Evolutionary conservation across 768 basidiomycete genomes (phyloP).

Genomic region (Erythrobasidium yunnanense): DNA sequence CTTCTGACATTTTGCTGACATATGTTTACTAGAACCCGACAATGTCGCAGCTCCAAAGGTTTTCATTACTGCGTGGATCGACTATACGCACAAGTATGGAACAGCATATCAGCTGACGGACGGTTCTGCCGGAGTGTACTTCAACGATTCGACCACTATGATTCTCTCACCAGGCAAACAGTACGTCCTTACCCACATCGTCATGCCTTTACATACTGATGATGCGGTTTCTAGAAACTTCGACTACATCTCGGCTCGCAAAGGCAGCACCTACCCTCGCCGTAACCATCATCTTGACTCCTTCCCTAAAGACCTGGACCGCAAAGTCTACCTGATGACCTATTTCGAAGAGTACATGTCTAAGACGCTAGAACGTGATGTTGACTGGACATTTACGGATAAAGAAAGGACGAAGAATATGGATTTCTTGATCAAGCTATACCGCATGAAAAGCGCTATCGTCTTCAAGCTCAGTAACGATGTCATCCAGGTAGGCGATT

Average conservation of each 20-base stretch:
- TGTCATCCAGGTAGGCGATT: constrained; percentile 66
- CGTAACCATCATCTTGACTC: constrained; percentile 51
- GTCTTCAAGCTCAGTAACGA: constrained; percentile 94
- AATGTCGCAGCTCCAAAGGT: constrained; percentile 45
- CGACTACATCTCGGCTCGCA: constrained; percentile 67
- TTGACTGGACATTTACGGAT: constrained; percentile 71
- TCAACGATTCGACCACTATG: constrained; percentile 84
- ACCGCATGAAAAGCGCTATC: constrained; percentile 92
- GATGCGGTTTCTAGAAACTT: constrained; percentile 53
- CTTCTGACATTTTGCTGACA: background rate
- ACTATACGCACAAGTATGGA: constrained; percentile 99
- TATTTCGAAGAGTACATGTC: constrained; percentile 94
- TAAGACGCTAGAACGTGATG: constrained; percentile 72
- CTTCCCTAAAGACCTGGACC: constrained; percentile 66
- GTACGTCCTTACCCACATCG: constrained; percentile 47
- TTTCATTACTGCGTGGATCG: constrained; percentile 97
- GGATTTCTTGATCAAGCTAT: constrained; percentile 90
- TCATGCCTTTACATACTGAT: background rate
- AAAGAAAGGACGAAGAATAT: constrained; percentile 60
- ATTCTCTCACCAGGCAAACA: constrained; percentile 74
- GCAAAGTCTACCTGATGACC: constrained; percentile 80
- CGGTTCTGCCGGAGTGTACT: constrained; percentile 86
- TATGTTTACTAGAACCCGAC: constrained; percentile 7
- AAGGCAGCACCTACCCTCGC: constrained; percentile 57
- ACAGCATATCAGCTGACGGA: constrained; percentile 97